Evolutionary conservation across 176 grass and related monocot genomes (phyloP), one percentile per base, ranked within the genome.

Genomic region (Canna indica): DNA sequence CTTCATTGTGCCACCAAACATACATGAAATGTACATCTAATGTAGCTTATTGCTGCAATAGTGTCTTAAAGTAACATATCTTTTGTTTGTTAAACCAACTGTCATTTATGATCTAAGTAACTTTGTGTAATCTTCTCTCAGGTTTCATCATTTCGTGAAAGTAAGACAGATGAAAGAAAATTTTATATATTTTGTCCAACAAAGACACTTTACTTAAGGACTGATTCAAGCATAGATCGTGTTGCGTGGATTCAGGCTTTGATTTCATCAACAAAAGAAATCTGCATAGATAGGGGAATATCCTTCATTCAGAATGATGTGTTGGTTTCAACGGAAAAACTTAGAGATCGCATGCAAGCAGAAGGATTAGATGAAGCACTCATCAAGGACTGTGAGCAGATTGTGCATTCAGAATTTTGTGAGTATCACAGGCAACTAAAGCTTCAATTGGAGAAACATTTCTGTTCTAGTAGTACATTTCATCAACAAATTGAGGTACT

Each of bases 141-240:
- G 93, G 84, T 97, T 7, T 97, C 93, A 69, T 97, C 93, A 26
- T 92, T 97, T 79, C 83, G 93, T 32, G 93, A 97, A 83, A 97
- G 93, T 72, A 92, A 92, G 75, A 87, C 93, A 68, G 93, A 97
- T 53, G 93, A 92, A 22, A 91, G 80, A 76, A 79, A 86, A 47
- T 97, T 97, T 75, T 92, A 92, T 68, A 90, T 97, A 57, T 77
- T 97, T 72, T 87, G 88, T 68, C 86, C 93, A 11, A 84, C 85
- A 52, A 92, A 92, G 75, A 90, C 93, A 54, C 86, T 97, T 83
- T 86, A 90, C 59, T 71, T 97, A 59, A 91, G 84, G 70, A 92
- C 93, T 52, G 82, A 86, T 73, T 97, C 83, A 24, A 82, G 71
- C n/a, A 85, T 84, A 78, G 88, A 92, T 69, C 86, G 93, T 28